These are phyloP conservation scores for Caulochytrium protostelioides DNA, from an alignment of 371 early-diverging fungal genomes.

Conservation along the genomic window DNA sequence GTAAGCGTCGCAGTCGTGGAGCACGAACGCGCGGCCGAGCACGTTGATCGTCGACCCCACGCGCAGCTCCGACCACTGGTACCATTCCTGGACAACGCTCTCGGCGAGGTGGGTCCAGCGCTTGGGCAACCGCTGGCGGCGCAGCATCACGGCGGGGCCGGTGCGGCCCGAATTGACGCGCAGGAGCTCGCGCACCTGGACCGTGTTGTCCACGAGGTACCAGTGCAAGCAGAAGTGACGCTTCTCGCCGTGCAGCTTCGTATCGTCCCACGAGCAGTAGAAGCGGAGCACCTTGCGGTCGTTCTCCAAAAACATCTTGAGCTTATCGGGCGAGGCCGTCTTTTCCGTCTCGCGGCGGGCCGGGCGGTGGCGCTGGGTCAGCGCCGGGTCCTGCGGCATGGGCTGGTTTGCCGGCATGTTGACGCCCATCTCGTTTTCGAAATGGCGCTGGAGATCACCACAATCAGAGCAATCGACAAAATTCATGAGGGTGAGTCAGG, in stretches of 20 bases:
- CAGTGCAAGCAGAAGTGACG: slow-evolving; percentile 16
- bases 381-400: slow-evolving; percentile 3
- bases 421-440: neutral
- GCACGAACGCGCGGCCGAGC: slow-evolving; percentile 21
- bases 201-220: slow-evolving; percentile 29
- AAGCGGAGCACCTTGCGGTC: slow-evolving; percentile 32
- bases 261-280: slow-evolving; percentile 35
- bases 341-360: slow-evolving; percentile 1
- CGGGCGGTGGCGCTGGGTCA: neutral
- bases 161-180: slow-evolving; percentile 30
- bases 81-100: slow-evolving; percentile 3
- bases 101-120: slow-evolving; percentile 12
- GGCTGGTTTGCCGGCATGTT: slow-evolving; percentile 1
- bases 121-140: slow-evolving; percentile 24
- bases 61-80: slow-evolving; percentile 27
- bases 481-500: no score
- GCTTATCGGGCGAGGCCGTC: slow-evolving; percentile 8
- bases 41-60: slow-evolving; percentile 26
- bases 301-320: slow-evolving; percentile 27
- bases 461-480: no score
- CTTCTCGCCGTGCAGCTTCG: neutral
- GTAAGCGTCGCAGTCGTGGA: slow-evolving; percentile 35
- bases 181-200: slow-evolving; percentile 29
- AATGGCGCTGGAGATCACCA: slow-evolving; percentile 1
- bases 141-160: slow-evolving; percentile 24